Evolutionary conservation across 352 stramenopile species (phyloP), one percentile per base, ranked within the genome.

Genomic region (Saprolegnia diclina): DNA sequence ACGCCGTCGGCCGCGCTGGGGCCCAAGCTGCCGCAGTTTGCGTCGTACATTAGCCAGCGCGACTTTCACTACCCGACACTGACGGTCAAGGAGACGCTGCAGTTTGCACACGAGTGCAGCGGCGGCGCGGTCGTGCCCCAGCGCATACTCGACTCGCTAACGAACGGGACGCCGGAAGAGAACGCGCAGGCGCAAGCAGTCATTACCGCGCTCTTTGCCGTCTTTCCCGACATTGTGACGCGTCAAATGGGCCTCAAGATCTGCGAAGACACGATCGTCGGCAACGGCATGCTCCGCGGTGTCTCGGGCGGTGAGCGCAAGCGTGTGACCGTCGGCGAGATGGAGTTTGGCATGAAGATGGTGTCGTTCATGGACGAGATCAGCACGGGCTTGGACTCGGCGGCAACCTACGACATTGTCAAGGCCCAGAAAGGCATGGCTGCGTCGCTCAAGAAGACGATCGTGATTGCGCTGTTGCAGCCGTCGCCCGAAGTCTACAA

Each of bases 71-170:
- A 87, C 24, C 74, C 92, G 1, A 75, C 83, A 10, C 75, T 98
- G 55, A 97, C 91, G 1, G 94, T 98, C 1, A 77, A 90, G 62
- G 93, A 98, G 74, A 98, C 94, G 26, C 83, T 98, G 45, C 77
- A 88, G 26, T 98, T 98, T 76, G 87, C 93, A 11, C 96, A 90
- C 69, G 84, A 94, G 50, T 95, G 84, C 72, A 87, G 83, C 22
- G 77, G 71, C n/a, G 29, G 42, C 52, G 46, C 22, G n/a, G 48
- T 50, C 9, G 73, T 73, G 0, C 37, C 83, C 14, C 72, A 85
- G 70, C 65, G 44, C 73, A 81, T 67, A 82, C 67, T 78, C 75
- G 71, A 76, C 77, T 56, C 74, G 62, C 44, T 76, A 40, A 42
- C 85, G 61, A 65, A 56, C 18, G 73, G 67, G 72, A 56, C 79